These are phyloP conservation scores for Mycena albidolilacea DNA, from an alignment of 768 basidiomycete species.

Conservation along the genomic window DNA sequence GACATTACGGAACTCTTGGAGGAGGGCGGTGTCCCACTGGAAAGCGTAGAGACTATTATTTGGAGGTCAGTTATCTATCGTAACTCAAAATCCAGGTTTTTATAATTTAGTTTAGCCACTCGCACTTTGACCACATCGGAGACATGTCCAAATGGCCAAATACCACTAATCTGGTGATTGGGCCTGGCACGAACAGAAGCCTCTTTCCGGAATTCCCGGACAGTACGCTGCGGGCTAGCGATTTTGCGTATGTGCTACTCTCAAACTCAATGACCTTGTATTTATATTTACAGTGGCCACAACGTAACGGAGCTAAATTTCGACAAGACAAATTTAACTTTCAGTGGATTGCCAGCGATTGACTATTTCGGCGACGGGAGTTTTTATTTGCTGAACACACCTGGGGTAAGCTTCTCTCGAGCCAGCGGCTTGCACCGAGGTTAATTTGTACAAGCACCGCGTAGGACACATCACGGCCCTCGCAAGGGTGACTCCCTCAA, in stretches of 20 bases:
- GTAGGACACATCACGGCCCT: slow-evolving; percentile 37
- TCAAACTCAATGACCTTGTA: not conserved
- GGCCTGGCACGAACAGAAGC: slow-evolving; percentile 31
- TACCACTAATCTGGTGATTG: slow-evolving; percentile 29
- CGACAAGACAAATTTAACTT: slow-evolving; percentile 16
- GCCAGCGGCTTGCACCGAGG: not conserved
- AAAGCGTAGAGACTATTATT: slow-evolving; percentile 33
- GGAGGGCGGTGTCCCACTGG: slow-evolving; percentile 32
- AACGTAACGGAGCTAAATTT: slow-evolving; percentile 31
- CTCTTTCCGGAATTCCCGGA: slow-evolving; percentile 36
- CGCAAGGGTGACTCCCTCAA: slow-evolving; percentile 36
- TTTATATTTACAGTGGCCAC: slow-evolving; percentile 26
- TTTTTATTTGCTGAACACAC: slow-evolving; percentile 37
- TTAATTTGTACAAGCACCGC: slow-evolving; percentile 27
- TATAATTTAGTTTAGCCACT: slow-evolving; percentile 17
- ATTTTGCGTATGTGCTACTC: slow-evolving; percentile 35
- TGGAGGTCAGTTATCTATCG: slow-evolving; percentile 19
- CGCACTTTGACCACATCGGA: slow-evolving; percentile 34
- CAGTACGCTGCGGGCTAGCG: slow-evolving; percentile 25
- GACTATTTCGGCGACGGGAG: slow-evolving; percentile 37
- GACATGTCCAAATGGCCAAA: slow-evolving; percentile 35
- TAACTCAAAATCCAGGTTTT: not conserved
- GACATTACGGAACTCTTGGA: slow-evolving; percentile 35
- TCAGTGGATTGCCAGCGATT: slow-evolving; percentile 31
- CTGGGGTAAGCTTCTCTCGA: slow-evolving; percentile 30